phyloP scores from a whole-genome alignment of 2,329 filamentous ascomycete genomes.

The Ilyonectria robusta region DNA sequence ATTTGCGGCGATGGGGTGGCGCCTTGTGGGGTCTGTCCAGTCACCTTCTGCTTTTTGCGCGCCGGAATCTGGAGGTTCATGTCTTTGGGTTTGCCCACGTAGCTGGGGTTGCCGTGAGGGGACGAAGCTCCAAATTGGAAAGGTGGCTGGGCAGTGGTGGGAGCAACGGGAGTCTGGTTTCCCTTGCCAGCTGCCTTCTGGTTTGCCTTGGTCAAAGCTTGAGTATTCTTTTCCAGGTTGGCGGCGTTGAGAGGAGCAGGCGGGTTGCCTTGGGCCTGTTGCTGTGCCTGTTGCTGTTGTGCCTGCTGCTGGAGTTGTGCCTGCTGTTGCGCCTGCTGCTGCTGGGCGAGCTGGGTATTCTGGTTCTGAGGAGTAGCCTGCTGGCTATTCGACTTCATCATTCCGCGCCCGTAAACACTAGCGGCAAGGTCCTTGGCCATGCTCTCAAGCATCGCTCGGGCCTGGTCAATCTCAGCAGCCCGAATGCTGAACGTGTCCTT shows the following conservation, averaged over 20 bases:
- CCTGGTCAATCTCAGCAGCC: constrained; percentile 65
- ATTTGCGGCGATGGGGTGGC: constrained; percentile 64
- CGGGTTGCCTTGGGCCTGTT: constrained; percentile 43
- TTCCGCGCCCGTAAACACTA: constrained; percentile 47
- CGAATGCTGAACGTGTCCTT: constrained; percentile 67
- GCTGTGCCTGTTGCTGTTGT: constrained; percentile 50
- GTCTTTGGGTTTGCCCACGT: constrained; percentile 66
- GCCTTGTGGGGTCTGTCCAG: constrained; percentile 55
- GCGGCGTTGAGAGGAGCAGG: constrained; percentile 59
- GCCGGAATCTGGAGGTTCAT: constrained; percentile 70
- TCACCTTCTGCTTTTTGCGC: constrained; percentile 71
- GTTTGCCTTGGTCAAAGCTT: constrained; percentile 63
- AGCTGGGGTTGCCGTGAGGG: constrained; percentile 72
- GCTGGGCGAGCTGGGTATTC: constrained; percentile 50
- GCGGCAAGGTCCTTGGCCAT: constrained; percentile 65
- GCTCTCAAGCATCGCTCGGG: constrained; percentile 62
- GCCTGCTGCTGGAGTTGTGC: constrained; percentile 37
- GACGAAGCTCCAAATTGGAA: constrained; percentile 70
- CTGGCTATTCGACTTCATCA: constrained; percentile 45
- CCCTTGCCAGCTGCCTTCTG: constrained; percentile 59
- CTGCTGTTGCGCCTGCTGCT: constrained; percentile 50
- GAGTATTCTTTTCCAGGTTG: constrained; percentile 67
- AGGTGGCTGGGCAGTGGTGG: constrained; percentile 70
- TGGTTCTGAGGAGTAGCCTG: constrained; percentile 49
- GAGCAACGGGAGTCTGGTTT: constrained; percentile 67